Conservation (phyloP, 305 asterid species). For the Fraxinus sp. region DNA sequence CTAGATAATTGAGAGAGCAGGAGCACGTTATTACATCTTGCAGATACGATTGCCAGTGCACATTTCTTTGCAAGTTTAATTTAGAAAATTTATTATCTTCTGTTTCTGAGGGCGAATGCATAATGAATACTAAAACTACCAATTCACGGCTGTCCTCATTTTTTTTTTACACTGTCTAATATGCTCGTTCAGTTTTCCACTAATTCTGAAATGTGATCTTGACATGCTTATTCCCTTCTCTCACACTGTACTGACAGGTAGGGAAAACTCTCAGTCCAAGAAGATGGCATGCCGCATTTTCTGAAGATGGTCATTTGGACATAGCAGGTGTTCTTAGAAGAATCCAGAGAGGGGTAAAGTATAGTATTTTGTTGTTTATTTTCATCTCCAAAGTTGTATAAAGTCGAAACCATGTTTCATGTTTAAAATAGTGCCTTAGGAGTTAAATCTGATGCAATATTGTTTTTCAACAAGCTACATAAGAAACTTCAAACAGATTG, state of each 20-base stretch:
- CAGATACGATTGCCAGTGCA: not conserved
- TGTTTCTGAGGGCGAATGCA: not conserved
- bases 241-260: conserved; percentile 44
- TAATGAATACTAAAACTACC: not conserved
- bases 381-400: conserved; percentile 12
- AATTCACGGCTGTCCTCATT: not conserved
- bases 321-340: conserved; percentile 91
- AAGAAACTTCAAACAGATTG: conserved; percentile 9
- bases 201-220: not conserved
- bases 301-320: conserved; percentile 76
- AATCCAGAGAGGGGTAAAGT: conserved; percentile 89
- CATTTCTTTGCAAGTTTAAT: not conserved
- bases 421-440: not conserved
- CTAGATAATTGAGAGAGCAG: conserved; percentile 1
- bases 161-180: not conserved
- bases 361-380: conserved; percentile 9
- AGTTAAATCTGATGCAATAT: not conserved
- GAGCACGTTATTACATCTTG: not conserved
- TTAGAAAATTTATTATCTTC: not conserved
- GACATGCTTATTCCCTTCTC: not conserved
- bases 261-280: conserved; percentile 87
- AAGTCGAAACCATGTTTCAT: not conserved
- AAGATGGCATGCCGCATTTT: conserved; percentile 91
- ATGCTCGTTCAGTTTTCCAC: not conserved
- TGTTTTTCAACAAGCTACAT: conserved; percentile 2